Conservation (phyloP, 805 yeast genomes). For the Candida corydali region DNA sequence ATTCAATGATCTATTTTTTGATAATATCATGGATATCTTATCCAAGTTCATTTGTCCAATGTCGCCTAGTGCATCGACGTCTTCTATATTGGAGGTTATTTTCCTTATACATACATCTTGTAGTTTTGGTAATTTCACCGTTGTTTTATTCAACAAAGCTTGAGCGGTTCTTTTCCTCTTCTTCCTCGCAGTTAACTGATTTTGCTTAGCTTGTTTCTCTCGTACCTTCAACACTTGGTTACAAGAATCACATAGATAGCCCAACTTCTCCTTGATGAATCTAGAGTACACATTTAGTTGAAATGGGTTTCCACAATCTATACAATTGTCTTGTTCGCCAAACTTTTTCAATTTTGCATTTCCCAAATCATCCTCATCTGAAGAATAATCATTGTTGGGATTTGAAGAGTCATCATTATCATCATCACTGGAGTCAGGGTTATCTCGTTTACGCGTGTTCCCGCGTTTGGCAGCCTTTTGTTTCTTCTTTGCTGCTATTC, state of each 20-base stretch:
- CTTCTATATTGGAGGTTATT: conserved; percentile 63
- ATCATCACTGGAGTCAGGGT: conserved; percentile 14
- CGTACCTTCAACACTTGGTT: conserved; percentile 38
- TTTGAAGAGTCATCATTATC: conserved; percentile 26
- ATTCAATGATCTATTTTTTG: conserved; percentile 77
- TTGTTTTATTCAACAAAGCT: conserved; percentile 72
- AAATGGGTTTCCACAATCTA: conserved; percentile 57
- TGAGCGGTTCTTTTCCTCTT: conserved; percentile 77
- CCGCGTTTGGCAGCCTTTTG: conserved; percentile 11
- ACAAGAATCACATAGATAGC: conserved; percentile 66
- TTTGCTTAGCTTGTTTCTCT: conserved; percentile 44
- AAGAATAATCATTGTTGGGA: conserved; percentile 21
- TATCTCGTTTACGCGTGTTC: conserved; percentile 38
- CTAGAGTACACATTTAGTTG: conserved; percentile 65
- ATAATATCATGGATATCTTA: conserved; percentile 70
- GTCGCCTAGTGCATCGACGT: conserved; percentile 81
- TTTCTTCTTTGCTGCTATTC: conserved; percentile 28
- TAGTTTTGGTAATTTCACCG: conserved; percentile 59
- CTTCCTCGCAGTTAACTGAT: conserved; percentile 63
- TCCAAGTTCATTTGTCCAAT: conserved; percentile 70
- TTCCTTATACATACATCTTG: conserved; percentile 78
- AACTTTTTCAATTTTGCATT: conserved; percentile 24
- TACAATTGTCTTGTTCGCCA: conserved; percentile 58
- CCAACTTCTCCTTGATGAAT: conserved; percentile 45
- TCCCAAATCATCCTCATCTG: conserved; percentile 24